Conservation (phyloP, 495 filamentous ascomycete genomes). For the Trichoderma erinaceum region DNA sequence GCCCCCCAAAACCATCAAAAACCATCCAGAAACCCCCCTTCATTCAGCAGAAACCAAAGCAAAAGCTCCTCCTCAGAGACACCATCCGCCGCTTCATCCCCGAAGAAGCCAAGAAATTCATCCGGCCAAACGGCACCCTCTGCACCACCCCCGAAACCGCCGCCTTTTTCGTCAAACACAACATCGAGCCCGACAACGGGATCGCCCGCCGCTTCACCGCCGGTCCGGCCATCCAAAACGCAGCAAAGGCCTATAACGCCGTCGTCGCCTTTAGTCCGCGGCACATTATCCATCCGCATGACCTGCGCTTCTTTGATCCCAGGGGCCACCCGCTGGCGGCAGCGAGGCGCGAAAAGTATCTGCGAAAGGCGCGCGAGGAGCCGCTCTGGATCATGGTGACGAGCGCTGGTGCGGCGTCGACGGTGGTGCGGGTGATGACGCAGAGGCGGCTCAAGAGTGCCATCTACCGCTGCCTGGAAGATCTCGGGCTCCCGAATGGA, state of each 20-base stretch:
- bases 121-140: neutral
- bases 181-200: constrained; percentile 5
- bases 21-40: neutral
- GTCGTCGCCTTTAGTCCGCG: neutral
- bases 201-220: neutral
- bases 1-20: neutral
- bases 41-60: neutral
- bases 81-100: constrained; percentile 12
- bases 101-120: constrained; percentile 2
- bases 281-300: constrained; percentile 23
- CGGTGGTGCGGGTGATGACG: constrained; percentile 49
- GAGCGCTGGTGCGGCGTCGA: constrained; percentile 20
- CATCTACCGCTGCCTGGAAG: constrained; percentile 49
- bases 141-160: neutral
- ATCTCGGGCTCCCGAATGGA: constrained; percentile 50
- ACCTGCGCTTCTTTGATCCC: constrained; percentile 28
- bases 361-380: constrained; percentile 24
- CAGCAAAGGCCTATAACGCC: neutral
- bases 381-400: constrained; percentile 48
- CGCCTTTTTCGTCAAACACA: neutral
- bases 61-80: neutral
- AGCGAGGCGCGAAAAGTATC: constrained; percentile 25
- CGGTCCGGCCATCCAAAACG: neutral
- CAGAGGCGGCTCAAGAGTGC: constrained; percentile 46
- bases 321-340: constrained; percentile 31